These are phyloP conservation scores for Litsea cubeba DNA, from an alignment of 164 flowering plant species.

Conservation along the genomic window DNA sequence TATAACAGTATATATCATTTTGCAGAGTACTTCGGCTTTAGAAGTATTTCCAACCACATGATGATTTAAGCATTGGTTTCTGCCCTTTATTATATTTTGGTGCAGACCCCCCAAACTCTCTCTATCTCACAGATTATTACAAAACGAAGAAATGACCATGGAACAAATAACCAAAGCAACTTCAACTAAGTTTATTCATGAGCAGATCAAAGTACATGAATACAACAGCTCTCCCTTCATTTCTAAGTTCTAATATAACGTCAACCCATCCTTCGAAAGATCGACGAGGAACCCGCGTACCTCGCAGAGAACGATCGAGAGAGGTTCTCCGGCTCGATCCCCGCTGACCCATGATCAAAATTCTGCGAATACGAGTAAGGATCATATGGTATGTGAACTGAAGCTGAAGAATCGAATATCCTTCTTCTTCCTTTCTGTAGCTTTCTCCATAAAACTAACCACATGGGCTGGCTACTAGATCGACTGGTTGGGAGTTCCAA, in stretches of 20 bases:
- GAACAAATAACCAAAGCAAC: no score
- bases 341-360: constrained; percentile 58
- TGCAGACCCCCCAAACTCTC: no score
- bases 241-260: no score
- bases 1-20: no score
- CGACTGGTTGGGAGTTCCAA: constrained; percentile 2
- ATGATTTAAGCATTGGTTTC: no score
- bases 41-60: no score
- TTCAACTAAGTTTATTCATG: no score
- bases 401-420: constrained; percentile 2
- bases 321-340: constrained; percentile 47
- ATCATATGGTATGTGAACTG: constrained; percentile 34
- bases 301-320: constrained; percentile 65
- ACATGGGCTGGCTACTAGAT: constrained; percentile 18
- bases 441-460: constrained; percentile 50
- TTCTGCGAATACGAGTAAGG: constrained; percentile 51
- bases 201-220: no score
- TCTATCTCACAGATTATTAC: no score
- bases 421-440: constrained; percentile 30
- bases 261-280: constrained; percentile 21
- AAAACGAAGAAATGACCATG: no score
- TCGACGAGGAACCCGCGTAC: constrained; percentile 46
- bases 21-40: no score
- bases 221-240: background rate
- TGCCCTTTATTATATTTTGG: no score